Evolutionary conservation across 2,329 filamentous ascomycete genomes (phyloP).

Genomic region (Scedosporium minutisporum): DNA sequence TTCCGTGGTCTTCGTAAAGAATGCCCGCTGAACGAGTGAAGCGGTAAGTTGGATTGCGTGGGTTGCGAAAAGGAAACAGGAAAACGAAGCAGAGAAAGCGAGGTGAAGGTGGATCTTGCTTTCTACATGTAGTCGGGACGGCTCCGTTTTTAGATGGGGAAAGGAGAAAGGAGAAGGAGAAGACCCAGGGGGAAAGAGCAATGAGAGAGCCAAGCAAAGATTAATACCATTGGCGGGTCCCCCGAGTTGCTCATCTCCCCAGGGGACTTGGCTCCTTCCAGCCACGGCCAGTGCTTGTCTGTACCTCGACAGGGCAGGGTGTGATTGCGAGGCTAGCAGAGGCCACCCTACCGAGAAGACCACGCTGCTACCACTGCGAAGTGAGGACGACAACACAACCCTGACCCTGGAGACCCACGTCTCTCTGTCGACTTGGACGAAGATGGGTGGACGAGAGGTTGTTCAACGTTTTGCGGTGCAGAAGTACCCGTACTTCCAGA

Average conservation of each 20-base stretch:
- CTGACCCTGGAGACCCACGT: not conserved
- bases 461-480: not conserved
- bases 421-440: not conserved
- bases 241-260: not conserved
- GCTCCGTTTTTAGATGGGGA: conserved; percentile 3
- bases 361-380: not conserved
- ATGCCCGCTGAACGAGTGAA: conserved; percentile 86
- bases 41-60: conserved; percentile 50
- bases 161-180: conserved; percentile 1
- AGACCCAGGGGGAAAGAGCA: not conserved
- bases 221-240: conserved; percentile 1
- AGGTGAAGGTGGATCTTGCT: not conserved
- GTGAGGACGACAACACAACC: too few species aligned
- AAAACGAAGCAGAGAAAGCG: conserved; percentile 17
- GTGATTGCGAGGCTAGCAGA: not conserved
- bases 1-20: conserved; percentile 38
- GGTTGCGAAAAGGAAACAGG: conserved; percentile 21
- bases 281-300: not conserved
- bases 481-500: not conserved
- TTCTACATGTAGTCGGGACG: not conserved
- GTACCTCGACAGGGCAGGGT: not conserved
- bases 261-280: not conserved
- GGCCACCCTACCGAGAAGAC: not conserved
- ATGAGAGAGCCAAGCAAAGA: conserved; percentile 1
- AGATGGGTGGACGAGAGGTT: not conserved